Base-by-base conservation (phyloP, 306 rosid genomes). In the Begonia loranthoides region DNA sequence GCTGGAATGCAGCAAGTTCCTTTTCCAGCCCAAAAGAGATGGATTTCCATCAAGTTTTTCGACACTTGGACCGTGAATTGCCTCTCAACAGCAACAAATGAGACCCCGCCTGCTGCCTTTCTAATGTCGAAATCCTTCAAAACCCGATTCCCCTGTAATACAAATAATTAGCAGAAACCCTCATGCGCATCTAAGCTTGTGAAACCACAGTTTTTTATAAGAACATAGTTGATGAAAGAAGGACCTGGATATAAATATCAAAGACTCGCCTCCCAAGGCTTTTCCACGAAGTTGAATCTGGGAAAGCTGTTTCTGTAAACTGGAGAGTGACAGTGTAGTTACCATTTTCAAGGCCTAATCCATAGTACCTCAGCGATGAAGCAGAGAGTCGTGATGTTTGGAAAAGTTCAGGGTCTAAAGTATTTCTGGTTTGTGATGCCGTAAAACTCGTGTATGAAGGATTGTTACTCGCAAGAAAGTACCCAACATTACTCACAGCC, bases 21-120 rank as follows among this genome's bases (percentile, higher is more conserved):
- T 63, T 87, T 87, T 43, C 96, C 96, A 14, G 90, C 94, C 96
- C 94, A 83, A 61, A 83, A 73, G 34, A 87, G 82, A n/a, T 87
- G 96, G 55, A 87, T 65, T 65, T 83, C 96, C 14, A 87, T 49
- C 75, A 51, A 65, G 63, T 76, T 87, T 69, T 78, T 71, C 39
- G 81, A 59, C 33, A 87, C 94, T 28, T 21, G 50, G 70, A 55
- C 77, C 33, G 36, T 59, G 58, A 61, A 77, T 12, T 50, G 38
- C 69, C 0, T 69, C 50, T 10, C 21, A 11, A 77, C 71, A n/a
- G 84, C 75, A 52, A 17, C 66, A 24, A 36, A 54, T 24, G 80
- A 73, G 1, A 84, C 80, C 17, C 89, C 36, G 5, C 9, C 84
- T 41, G 94, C 87, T 65, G 69, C 80, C 66, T 15, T 80, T 55